Percentiles rank a stretch among this genome's conserved stretches.
Conservation (phyloP, 176 grass and related monocot genomes). For the Raddia guianensis region DNA sequence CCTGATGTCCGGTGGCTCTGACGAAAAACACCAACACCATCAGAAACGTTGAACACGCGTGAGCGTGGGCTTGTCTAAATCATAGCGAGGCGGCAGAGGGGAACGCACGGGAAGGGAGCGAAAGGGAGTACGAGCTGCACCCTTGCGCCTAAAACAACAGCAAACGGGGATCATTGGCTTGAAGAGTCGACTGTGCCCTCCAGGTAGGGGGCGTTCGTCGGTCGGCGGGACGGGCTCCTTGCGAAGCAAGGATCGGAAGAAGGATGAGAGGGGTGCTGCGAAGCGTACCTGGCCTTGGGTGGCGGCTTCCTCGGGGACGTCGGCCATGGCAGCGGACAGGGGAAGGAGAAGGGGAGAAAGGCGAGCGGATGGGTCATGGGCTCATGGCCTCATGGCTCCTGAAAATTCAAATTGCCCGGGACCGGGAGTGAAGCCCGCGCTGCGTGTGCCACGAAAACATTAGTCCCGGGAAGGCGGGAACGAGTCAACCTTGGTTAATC, state of each 20-base stretch:
- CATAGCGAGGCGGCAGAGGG: background rate
- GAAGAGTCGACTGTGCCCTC: background rate
- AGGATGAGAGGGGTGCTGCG: background rate
- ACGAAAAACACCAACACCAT: constrained; percentile 12
- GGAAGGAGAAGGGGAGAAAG: background rate
- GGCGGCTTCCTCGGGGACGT: background rate
- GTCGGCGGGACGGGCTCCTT: background rate
- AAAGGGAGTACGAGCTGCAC: constrained; percentile 39
- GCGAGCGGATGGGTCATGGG: background rate
- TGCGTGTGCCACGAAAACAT: too few relatives aligned
- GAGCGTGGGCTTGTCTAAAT: background rate
- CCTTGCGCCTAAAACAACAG: constrained; percentile 38
- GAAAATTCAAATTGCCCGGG: too few relatives aligned
- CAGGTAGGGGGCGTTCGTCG: background rate
- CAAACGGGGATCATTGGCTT: constrained; percentile 4
- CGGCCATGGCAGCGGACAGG: constrained; percentile 31
- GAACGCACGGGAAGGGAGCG: constrained; percentile 67
- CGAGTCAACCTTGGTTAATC: too few relatives aligned
- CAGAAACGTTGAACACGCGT: background rate
- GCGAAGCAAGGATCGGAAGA: background rate
- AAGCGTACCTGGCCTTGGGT: constrained; percentile 27
- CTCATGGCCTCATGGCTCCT: background rate
- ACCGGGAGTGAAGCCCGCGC: too few relatives aligned
- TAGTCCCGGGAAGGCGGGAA: too few relatives aligned
- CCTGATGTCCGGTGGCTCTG: constrained; percentile 83